Evolutionary conservation across 1,139 yeast species (phyloP), one percentile per base, ranked within the genome.

Genomic region (Debaryomyces nepalensis): DNA sequence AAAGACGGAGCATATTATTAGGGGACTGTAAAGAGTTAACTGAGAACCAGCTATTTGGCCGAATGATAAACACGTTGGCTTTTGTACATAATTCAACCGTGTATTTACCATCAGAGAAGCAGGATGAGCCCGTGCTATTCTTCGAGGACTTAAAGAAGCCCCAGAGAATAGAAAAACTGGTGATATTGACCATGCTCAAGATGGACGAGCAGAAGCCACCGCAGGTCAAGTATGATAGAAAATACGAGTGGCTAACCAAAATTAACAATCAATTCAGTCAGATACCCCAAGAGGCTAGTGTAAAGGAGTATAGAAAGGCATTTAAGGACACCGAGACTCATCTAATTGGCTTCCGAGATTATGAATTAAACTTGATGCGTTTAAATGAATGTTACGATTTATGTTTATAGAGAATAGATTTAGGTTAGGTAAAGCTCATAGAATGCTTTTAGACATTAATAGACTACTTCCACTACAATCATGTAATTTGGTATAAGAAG

Each of bases 31-130:
- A 40, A 2, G 42, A 31, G 2, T 39, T 54, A 15, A 33, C 39
- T 1, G 42, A 44, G 16, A 34, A 40, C 0, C 63, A 65, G 23
- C 24, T 66, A 9, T 43, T 58, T 3, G 40, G 48, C 14, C 46
- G 78, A 15, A 37, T 67, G 24, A 44, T 59, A 21, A 70, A 69
- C 44, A 68, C 77, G 2, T 50, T 66, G 23, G 65, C 59, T 14
- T 73, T 73, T 52, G 68, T 71, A 3, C 66, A 64, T 51, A 73
- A 73, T 48, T 61, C 73, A 3, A 65, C 75, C 0, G 69, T 70
- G 8, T 33, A 39, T 22, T 27, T 36, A 29, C 37, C 38, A 11
- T 9, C 23, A 7, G 40, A 38, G 5, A 52, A 46, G 16, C 45
- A 33, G 9, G 51, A 45, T 21, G 47, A 45, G 4, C 53, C 49